phyloP scores from a whole-genome alignment of 108 stramenopile species.

The Conticribra weissflogii region DNA sequence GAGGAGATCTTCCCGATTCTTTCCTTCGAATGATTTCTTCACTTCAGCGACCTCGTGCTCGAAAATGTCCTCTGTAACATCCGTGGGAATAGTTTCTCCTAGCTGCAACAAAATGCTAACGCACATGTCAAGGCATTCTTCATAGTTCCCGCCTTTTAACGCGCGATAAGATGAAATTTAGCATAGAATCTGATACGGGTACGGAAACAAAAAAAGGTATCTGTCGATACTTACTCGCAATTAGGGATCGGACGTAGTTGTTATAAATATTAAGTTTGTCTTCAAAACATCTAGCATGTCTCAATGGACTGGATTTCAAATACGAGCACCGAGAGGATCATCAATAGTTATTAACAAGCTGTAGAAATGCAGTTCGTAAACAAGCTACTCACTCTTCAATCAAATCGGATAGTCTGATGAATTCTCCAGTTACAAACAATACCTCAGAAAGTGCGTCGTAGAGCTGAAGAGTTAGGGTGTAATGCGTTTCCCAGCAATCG shows the following conservation, averaged over 20 bases:
- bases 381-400: too few species aligned
- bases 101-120: background rate
- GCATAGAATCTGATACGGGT: background rate
- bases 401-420: too few species aligned
- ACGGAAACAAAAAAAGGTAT: background rate
- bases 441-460: too few species aligned
- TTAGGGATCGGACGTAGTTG: constrained; percentile 32
- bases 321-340: too few species aligned
- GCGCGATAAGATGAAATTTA: background rate
- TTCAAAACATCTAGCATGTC: too few species aligned
- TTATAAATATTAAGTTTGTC: constrained; percentile 43
- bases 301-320: too few species aligned
- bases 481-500: constrained; percentile 62
- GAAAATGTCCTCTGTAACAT: background rate
- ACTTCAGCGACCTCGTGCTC: background rate
- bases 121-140: background rate
- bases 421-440: too few species aligned
- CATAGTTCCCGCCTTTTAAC: background rate
- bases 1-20: background rate
- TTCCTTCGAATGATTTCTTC: background rate
- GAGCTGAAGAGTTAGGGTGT: constrained; percentile 60
- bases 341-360: too few species aligned
- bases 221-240: background rate
- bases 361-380: too few species aligned
- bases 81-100: background rate